These are phyloP conservation scores for Rhizophora apiculata DNA, from an alignment of 345 rosid species.

Conservation along the genomic window DNA sequence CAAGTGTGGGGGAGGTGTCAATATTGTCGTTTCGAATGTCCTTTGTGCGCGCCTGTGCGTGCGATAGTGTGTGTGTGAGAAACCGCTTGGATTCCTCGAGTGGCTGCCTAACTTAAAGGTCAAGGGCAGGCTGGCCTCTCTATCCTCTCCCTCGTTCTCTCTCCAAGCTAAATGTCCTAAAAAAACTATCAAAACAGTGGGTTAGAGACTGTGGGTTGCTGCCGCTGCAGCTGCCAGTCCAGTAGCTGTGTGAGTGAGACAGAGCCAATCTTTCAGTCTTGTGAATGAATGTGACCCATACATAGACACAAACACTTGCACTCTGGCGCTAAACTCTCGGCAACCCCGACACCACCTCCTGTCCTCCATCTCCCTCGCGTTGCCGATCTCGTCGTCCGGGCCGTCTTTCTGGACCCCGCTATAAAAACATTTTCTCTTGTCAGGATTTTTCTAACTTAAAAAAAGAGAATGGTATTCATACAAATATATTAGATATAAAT, in stretches of 20 bases:
- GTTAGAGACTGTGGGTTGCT: neutral
- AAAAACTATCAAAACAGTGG: neutral
- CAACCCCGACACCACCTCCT: slow-evolving; percentile 9
- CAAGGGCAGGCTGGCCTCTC: neutral
- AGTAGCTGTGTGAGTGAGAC: neutral
- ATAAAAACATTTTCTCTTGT: neutral
- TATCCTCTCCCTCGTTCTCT: too few species aligned
- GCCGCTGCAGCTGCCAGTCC: neutral
- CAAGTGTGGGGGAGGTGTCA: neutral
- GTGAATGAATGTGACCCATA: slow-evolving; percentile 28
- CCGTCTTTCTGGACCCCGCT: slow-evolving; percentile 36
- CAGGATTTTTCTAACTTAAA: too few species aligned
- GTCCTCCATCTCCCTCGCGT: slow-evolving; percentile 41
- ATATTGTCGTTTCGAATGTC: neutral
- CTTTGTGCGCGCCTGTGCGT: too few species aligned
- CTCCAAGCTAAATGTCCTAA: too few species aligned
- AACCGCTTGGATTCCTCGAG: too few species aligned
- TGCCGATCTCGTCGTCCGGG: slow-evolving; percentile 26
- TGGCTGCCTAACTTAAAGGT: too few species aligned
- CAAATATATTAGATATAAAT: too few species aligned
- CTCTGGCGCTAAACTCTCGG: slow-evolving; percentile 17
- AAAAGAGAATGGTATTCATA: too few species aligned
- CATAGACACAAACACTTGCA: neutral
- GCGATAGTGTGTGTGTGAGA: too few species aligned
- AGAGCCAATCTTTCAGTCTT: neutral